Evolutionary conservation across 2,329 filamentous ascomycete genomes (phyloP), one percentile per base, ranked within the genome.

Genomic region (Alternaria conjuncta): DNA sequence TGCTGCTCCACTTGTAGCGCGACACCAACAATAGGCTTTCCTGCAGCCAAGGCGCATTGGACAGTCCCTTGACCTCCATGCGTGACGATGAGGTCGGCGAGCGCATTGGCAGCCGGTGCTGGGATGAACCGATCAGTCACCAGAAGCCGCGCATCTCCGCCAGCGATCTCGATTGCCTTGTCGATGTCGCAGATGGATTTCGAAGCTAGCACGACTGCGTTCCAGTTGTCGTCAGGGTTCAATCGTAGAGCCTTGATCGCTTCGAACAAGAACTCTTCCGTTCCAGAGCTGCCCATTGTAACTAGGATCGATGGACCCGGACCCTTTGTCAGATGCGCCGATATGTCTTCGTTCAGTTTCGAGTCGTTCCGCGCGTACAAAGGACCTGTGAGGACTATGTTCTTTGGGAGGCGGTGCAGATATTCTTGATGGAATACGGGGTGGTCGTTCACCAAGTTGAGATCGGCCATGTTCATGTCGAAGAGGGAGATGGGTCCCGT

Each of bases 381-480:
- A 3, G 75, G 75, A 13, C 75, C 75, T 6, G 74, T 75, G 13
- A 76, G 63, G 25, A 74, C 73, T 23, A 77, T 76, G 56, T 77
- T 76, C 49, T 71, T 64, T 3, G 75, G 75, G 9, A 77, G 61
- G 7, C 67, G 70, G 54, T 76, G 67, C 4, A 73, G 47, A 55
- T 77, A 77, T 54, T 76, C 75, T 21, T 70, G 64, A 41, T 77
- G 75, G 60, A 77, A 77, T 13, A 73, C 57, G 18, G 75, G 75
- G 61, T 76, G 74, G 36, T 77, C 75, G 57, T 77, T 77, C 43
- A 77, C 75, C 23, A 77, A 55, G 50, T 77, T 77, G 21, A 77
- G 75, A 46, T 77, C 74, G 3, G 75, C 75, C 74, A 76, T 76
- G 51, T 76, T 76, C 73, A 77, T 77, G 28, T 77, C 75, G 64